Evolutionary conservation across 495 filamentous ascomycete species (phyloP), one percentile per base, ranked within the genome.

Genomic region (Hypomontagnella submonticulosa): DNA sequence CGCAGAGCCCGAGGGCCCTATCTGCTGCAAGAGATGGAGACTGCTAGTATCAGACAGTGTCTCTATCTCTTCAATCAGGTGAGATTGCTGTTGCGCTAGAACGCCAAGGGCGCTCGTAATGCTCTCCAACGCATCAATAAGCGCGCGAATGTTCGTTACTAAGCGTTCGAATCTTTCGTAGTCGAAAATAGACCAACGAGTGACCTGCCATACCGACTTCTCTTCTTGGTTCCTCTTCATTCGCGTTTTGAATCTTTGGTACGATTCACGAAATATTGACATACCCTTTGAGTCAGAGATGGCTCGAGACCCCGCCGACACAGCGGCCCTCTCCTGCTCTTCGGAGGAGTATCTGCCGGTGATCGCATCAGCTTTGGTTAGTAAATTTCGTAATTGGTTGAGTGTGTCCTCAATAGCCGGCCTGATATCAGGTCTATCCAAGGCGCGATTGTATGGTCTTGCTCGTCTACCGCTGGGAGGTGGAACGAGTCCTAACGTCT

Each of bases 161-260:
- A 50, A 16, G n/a, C 30, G 30, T 33, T 34, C 30, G 10, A 50
- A 50, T 11, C 11, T 50, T 18, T 50, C 47, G 13, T 50, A 50
- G 47, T 50, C 47, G 9, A 16, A 27, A 34, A 50, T 50, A 11
- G 47, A 50, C 47, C 47, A 50, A 18, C 47, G 47, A 10, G 47
- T 50, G 13, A 50, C 47, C 34, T 50, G 27, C 47, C 47, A 50
- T 50, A 50, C 1, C 6, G 47, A 50, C 9, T 34, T 36, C 16
- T 50, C 47, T 7, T 50, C 34, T 11, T 50, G 47, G 30, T 50
- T 50, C 4, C 34, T 50, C 3, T 9, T 50, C 4, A 50, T 36
- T 8, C 15, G 30, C 1, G n/a, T 9, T 36, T 50, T 50, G 47
- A 50, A 50, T 3, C 13, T 27, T 36, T 50, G 30, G 20, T 50